phyloP scores from a whole-genome alignment of 208 protist species.

The Leishmania guyanensis region DNA sequence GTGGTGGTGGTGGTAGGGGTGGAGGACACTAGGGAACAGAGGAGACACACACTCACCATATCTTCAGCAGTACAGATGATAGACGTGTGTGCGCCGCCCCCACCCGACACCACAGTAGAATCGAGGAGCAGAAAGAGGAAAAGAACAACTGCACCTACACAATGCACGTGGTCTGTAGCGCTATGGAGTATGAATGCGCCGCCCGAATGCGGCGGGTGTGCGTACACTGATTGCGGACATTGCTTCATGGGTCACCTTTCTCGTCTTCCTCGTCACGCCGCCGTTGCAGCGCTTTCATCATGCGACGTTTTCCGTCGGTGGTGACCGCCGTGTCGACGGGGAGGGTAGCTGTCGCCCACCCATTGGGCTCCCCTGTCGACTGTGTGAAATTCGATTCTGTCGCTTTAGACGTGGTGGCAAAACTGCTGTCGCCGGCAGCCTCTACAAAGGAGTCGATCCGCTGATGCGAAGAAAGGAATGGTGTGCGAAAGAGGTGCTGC shows the following conservation, averaged over 20 bases:
- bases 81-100: neutral
- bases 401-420: neutral
- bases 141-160: neutral
- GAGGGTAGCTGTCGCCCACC: neutral
- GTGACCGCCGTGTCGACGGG: neutral
- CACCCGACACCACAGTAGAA: neutral
- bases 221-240: neutral
- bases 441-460: constrained; percentile 23
- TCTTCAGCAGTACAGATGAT: neutral
- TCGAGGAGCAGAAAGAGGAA: neutral
- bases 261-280: constrained; percentile 38
- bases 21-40: neutral
- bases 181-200: neutral
- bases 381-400: neutral
- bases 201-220: neutral
- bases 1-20: neutral
- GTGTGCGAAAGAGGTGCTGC: constrained; percentile 54
- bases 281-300: constrained; percentile 38
- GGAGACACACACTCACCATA: neutral
- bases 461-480: constrained; percentile 51
- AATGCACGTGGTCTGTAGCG: neutral
- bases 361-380: neutral
- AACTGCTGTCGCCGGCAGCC: neutral
- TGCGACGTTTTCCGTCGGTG: constrained; percentile 20
- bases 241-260: constrained; percentile 8